These are phyloP conservation scores for Chaetomiaceae sp. DNA, from an alignment of 2,329 filamentous ascomycete species.

Conservation along the genomic window DNA sequence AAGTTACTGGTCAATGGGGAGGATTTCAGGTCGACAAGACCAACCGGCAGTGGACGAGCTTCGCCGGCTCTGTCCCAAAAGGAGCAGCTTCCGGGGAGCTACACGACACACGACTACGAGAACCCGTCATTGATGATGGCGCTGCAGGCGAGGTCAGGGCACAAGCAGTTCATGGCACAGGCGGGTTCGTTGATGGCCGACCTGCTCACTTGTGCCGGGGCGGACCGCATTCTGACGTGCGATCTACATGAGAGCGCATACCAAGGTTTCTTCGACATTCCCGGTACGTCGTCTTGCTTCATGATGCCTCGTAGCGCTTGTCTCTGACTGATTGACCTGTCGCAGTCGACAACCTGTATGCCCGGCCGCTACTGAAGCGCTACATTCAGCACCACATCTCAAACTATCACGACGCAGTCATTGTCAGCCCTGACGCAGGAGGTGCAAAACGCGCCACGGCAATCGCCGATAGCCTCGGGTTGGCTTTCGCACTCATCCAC, in stretches of 20 bases:
- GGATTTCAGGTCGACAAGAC: not conserved
- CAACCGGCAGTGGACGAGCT: constrained; percentile 3
- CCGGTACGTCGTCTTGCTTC: constrained; percentile 11
- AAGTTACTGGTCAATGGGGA: not conserved
- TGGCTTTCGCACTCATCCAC: constrained; percentile 96
- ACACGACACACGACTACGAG: constrained; percentile 60
- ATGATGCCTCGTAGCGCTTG: not conserved
- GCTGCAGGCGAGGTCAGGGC: constrained; percentile 78
- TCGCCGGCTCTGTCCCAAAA: not conserved
- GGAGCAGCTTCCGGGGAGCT: constrained; percentile 22
- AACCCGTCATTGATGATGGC: constrained; percentile 51
- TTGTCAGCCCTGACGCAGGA: constrained; percentile 93
- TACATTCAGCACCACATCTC: constrained; percentile 77
- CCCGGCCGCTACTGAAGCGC: constrained; percentile 63
- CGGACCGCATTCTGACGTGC: constrained; percentile 47
- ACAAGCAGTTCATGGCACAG: constrained; percentile 98
- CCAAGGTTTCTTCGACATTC: constrained; percentile 49
- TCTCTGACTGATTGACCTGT: not conserved
- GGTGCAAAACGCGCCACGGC: constrained; percentile 93
- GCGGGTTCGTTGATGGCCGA: constrained; percentile 92
- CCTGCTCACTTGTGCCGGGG: constrained; percentile 87
- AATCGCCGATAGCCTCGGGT: constrained; percentile 89
- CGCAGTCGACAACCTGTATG: constrained; percentile 88
- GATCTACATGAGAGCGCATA: constrained; percentile 91
- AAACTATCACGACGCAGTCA: constrained; percentile 77